phyloP scores from a whole-genome alignment of 2,329 filamentous ascomycete genomes.

The Cercospora zeina region DNA sequence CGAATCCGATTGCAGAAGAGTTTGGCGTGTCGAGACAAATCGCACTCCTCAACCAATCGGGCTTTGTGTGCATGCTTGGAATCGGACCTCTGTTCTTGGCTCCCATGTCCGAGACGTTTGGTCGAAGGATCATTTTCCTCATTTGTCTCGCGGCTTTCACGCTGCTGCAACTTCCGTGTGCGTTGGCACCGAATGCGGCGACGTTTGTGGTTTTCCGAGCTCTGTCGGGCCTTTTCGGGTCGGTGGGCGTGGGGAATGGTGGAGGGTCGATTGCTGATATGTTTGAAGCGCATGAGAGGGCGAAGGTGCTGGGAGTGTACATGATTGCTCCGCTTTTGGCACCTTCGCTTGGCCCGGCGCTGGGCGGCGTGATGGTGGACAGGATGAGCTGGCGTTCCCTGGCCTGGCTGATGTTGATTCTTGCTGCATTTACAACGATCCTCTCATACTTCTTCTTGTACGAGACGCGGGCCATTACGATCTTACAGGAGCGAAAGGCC shows the following conservation, averaged over 20 bases:
- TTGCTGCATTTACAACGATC: conserved; percentile 44
- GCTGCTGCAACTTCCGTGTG: conserved; percentile 49
- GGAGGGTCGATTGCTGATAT: conserved; percentile 54
- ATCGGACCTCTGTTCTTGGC: conserved; percentile 50
- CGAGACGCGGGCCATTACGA: conserved; percentile 46
- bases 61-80: conserved; percentile 52
- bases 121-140: conserved; percentile 48
- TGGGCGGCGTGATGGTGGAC: conserved; percentile 47
- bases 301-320: conserved; percentile 49
- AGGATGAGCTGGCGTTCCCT: conserved; percentile 50
- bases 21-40: conserved; percentile 43
- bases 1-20: conserved; percentile 44
- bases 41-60: conserved; percentile 51
- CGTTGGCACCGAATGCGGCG: conserved; percentile 49
- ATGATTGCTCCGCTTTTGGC: conserved; percentile 46
- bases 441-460: conserved; percentile 46
- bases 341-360: conserved; percentile 42
- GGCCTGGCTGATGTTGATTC: conserved; percentile 48
- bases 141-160: conserved; percentile 48
- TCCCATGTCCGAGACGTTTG: conserved; percentile 51
- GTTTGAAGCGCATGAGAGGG: conserved; percentile 49
- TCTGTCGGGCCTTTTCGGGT: conserved; percentile 52
- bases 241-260: conserved; percentile 53
- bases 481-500: conserved; percentile 41
- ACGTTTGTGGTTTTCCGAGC: conserved; percentile 48